phyloP scores from a whole-genome alignment of 2,329 filamentous ascomycete genomes.

The Metarhizium rileyi region DNA sequence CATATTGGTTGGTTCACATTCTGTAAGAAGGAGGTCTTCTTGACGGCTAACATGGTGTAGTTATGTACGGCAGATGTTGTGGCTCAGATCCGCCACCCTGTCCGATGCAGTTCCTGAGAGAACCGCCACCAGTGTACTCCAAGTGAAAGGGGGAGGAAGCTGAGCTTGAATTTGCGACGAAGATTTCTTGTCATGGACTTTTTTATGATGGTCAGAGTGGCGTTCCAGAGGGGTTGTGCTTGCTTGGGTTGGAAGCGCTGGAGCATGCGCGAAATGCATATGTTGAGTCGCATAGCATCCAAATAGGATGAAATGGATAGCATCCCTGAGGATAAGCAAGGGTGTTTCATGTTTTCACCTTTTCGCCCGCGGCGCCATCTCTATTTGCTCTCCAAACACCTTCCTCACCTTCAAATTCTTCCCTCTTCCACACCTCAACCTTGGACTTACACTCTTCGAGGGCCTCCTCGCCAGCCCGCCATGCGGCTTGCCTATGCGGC shows the following conservation, averaged over 20 bases:
- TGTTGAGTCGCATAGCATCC: background rate
- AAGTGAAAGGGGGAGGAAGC: conserved; percentile 2
- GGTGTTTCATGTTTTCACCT: conserved; percentile 18
- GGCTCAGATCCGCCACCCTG: conserved; percentile 23
- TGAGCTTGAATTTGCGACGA: too few species aligned
- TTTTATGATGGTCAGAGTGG: background rate
- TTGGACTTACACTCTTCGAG: conserved; percentile 76
- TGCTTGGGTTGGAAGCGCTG: too few species aligned
- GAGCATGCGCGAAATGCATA: background rate
- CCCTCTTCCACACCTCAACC: conserved; percentile 93
- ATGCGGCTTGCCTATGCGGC: conserved; percentile 74
- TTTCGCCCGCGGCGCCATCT: conserved; percentile 55
- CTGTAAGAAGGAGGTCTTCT: background rate
- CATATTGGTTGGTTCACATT: conserved; percentile 23
- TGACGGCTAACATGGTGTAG: conserved; percentile 11
- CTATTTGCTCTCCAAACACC: conserved; percentile 83
- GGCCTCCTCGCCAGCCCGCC: conserved; percentile 81
- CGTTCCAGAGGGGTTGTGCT: background rate
- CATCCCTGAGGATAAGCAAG: background rate
- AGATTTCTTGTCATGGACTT: too few species aligned
- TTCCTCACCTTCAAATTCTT: conserved; percentile 72
- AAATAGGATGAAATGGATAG: background rate
- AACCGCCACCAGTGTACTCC: conserved; percentile 27
- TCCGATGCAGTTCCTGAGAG: conserved; percentile 27
- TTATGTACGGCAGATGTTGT: conserved; percentile 24